Conservation (phyloP, 495 filamentous ascomycete genomes). For the Aspergillus funiculosus region DNA sequence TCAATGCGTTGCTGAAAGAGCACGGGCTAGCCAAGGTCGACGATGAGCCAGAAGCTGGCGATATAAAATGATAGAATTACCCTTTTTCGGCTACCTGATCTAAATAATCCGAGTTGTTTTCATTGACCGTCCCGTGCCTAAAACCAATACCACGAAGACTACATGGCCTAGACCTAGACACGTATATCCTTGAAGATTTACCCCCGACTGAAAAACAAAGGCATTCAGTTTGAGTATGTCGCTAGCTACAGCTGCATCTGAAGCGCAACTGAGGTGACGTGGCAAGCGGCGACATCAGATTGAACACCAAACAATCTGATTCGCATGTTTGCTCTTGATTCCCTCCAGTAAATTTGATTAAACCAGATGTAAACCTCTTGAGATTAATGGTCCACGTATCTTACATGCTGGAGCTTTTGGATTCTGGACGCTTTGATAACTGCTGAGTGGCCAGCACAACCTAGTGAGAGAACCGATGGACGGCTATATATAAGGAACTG, state of each 20-base stretch:
- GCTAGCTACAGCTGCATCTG: constrained; percentile 18
- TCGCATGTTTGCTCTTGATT: constrained; percentile 19
- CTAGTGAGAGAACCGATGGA: too few species aligned
- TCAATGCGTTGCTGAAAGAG: constrained; percentile 87
- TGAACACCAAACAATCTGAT: constrained; percentile 24
- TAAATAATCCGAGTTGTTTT: constrained; percentile 28
- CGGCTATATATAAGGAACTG: neutral
- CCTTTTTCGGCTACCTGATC: constrained; percentile 12
- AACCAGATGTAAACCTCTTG: constrained; percentile 11
- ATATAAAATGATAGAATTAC: constrained; percentile 32
- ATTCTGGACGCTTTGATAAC: constrained; percentile 7
- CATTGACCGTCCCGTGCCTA: constrained; percentile 4
- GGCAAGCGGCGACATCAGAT: constrained; percentile 29
- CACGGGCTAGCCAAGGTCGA: constrained; percentile 90
- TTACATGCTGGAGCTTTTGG: constrained; percentile 2
- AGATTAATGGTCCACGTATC: constrained; percentile 35
- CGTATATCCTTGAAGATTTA: constrained; percentile 24
- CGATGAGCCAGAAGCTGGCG: constrained; percentile 63
- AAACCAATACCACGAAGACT: constrained; percentile 4
- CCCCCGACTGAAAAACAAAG: constrained; percentile 13
- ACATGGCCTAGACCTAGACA: constrained; percentile 14
- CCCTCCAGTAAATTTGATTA: constrained; percentile 21
- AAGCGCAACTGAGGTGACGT: constrained; percentile 35
- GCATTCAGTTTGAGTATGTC: constrained; percentile 12
- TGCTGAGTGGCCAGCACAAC: neutral